Evolutionary conservation across 2,329 filamentous ascomycete species (phyloP).

Genomic region (Plenodomus tracheiphilus): DNA sequence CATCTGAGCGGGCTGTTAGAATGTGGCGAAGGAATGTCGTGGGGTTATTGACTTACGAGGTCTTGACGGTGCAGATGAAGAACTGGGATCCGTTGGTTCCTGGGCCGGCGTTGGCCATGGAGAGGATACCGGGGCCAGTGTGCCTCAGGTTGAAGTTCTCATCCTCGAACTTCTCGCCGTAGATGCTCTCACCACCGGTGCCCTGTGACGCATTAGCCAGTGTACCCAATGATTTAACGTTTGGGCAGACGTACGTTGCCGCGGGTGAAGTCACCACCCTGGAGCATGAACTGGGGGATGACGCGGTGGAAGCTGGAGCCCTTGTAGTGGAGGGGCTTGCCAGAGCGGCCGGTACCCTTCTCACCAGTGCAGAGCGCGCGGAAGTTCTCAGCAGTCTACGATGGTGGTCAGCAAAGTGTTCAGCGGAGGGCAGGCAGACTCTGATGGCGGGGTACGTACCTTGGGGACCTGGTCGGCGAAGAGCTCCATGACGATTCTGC

Average conservation of each 20-base stretch:
- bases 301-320: constrained; percentile 89
- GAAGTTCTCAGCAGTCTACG: constrained; percentile 89
- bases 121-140: constrained; percentile 87
- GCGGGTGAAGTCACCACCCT: constrained; percentile 94
- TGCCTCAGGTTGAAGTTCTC: constrained; percentile 94
- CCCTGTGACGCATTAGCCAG: constrained; percentile 21
- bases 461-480: constrained; percentile 67
- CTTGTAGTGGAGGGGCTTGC: constrained; percentile 91
- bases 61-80: constrained; percentile 93
- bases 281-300: constrained; percentile 98
- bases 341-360: constrained; percentile 79
- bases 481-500: constrained; percentile 85
- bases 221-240: neutral
- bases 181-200: constrained; percentile 91
- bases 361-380: constrained; percentile 91
- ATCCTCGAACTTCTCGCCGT: constrained; percentile 94
- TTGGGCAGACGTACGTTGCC: constrained; percentile 71
- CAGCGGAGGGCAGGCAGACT: constrained; percentile 9
- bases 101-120: constrained; percentile 96
- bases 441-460: constrained; percentile 27
- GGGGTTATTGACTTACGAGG: constrained; percentile 53
- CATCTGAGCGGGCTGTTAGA: constrained; percentile 39
- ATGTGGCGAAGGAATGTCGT: neutral
- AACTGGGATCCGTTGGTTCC: constrained; percentile 96
- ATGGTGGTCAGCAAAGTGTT: constrained; percentile 11